Base-by-base conservation (phyloP, 1,139 yeast genomes). In the Yamadazyma atmosphaerica region DNA sequence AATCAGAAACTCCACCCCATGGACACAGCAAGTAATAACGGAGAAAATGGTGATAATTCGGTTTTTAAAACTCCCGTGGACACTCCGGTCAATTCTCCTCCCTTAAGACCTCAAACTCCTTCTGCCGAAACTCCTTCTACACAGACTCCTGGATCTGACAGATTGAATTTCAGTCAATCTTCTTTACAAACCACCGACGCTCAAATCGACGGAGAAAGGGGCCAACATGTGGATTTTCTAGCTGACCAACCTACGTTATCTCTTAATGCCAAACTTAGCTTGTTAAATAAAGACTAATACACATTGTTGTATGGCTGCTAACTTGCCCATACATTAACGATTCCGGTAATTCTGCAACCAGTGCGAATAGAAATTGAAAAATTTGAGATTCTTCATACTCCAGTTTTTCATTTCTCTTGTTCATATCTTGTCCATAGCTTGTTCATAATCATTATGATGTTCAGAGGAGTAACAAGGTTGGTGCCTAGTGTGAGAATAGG, bases 151-250 rank as follows among this genome's bases (percentile, higher is more conserved):
- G 16, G 10, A n/a, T 18, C 23, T n/a, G 24, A 18, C 4, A 30
- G 13, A n/a, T 12, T 11, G 19, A 49, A 47, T 35, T 39, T 39
- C 14, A 55, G 65, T 34, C 56, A 50, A 37, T 25, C 38, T 4
- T 61, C 67, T 0, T 45, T 60, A n/a, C 50, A 49, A 27, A 60
- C 67, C n/a, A 63, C 68, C 4, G 56, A 55, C 29, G 68, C 69
- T 2, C 63, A 59, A 34, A 41, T 55, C 11, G 63, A 64, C 40
- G 68, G 68, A 1, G 60, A 57, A 17, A 26, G 46, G 10, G 61
- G 60, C 18, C 46, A 39, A 8, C 41, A 43, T 14, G 33, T 35
- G 5, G 14, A 33, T 40, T 12, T 35, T 32, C 19, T 19, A 13
- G 34, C 15, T 15, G 29, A 36, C 21, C 35, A 34, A 12, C 63